Conservation (phyloP, 2,329 filamentous ascomycete species). For the Thelonectria discophora region DNA sequence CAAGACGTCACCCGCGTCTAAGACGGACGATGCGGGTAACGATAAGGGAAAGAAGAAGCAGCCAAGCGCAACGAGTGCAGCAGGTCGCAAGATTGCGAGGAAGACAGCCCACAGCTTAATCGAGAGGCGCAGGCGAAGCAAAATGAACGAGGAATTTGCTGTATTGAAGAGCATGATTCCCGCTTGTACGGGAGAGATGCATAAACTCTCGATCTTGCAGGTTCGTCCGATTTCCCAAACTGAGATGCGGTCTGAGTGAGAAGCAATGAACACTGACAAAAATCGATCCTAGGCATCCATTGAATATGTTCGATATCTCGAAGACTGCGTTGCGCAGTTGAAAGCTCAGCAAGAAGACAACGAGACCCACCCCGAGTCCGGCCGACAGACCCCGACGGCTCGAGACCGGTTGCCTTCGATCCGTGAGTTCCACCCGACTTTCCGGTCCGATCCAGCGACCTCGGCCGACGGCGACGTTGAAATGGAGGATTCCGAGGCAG, state of each 20-base stretch:
- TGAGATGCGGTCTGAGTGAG: neutral
- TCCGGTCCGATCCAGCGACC: constrained; percentile 51
- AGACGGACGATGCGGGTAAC: constrained; percentile 32
- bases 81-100: constrained; percentile 91
- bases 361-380: constrained; percentile 41
- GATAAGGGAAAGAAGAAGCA: constrained; percentile 76
- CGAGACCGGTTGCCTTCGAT: constrained; percentile 48
- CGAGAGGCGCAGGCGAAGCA: constrained; percentile 86
- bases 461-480: constrained; percentile 63
- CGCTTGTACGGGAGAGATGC: constrained; percentile 96
- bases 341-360: constrained; percentile 64
- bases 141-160: constrained; percentile 99
- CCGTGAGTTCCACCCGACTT: constrained; percentile 51
- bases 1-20: constrained; percentile 34
- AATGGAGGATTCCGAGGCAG: constrained; percentile 63
- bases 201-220: constrained; percentile 95
- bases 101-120: constrained; percentile 98
- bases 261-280: constrained; percentile 19
- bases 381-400: constrained; percentile 39
- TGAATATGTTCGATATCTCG: constrained; percentile 93
- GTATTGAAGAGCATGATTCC: constrained; percentile 95
- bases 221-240: constrained; percentile 56
- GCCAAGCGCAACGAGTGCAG: constrained; percentile 77
- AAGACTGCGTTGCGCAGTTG: constrained; percentile 84
- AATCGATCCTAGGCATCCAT: constrained; percentile 77